Evolutionary conservation across 495 filamentous ascomycete species (phyloP).

Genomic region (Penicillium cosmopolitanum): DNA sequence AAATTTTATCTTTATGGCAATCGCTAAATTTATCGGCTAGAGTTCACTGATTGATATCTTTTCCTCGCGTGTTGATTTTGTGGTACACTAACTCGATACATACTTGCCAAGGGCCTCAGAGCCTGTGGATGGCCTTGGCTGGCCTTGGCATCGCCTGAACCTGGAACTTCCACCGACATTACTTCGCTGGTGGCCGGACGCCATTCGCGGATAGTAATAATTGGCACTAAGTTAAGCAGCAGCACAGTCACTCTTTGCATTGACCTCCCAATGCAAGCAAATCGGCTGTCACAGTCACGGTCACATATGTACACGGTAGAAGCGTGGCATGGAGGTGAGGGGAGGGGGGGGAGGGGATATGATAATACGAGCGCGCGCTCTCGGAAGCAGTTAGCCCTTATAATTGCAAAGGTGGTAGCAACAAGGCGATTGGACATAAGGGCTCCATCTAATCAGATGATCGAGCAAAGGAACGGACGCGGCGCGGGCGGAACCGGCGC

Average conservation of each 20-base stretch:
- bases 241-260: neutral
- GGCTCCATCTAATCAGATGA: slow-evolving; percentile 8
- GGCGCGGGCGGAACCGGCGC: slow-evolving; percentile 7
- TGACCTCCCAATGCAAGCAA: neutral
- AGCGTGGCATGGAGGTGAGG: too few relatives aligned
- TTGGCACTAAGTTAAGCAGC: slow-evolving; percentile 2
- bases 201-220: neutral
- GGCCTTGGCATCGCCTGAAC: slow-evolving; percentile 3
- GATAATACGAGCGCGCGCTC: neutral
- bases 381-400: neutral
- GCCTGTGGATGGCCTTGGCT: neutral
- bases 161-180: neutral
- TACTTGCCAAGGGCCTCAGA: slow-evolving; percentile 6
- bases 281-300: neutral
- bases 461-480: slow-evolving; percentile 4
- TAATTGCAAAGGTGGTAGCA: neutral
- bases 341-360: too few relatives aligned
- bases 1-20: slow-evolving; percentile 1
- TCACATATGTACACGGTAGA: neutral
- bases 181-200: neutral
- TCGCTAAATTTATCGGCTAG: slow-evolving; percentile 2
- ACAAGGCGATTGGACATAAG: neutral
- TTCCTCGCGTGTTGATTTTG: neutral
- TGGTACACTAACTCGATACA: slow-evolving; percentile 3
- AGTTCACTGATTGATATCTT: slow-evolving; percentile 3